Conservation (phyloP, 2,329 filamentous ascomycete genomes). For the Diaporthe nobilis region DNA sequence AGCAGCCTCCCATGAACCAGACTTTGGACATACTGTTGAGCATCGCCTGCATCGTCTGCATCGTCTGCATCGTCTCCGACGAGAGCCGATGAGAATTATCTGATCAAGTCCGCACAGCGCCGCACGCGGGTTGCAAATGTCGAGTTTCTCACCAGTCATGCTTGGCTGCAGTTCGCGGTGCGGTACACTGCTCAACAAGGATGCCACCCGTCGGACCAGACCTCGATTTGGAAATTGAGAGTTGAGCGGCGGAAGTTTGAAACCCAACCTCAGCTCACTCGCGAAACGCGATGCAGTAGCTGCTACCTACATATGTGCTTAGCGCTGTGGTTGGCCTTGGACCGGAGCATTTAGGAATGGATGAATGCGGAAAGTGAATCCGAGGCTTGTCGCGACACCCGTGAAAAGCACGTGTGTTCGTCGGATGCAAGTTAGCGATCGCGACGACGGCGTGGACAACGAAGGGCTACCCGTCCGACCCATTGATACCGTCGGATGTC, state of each 20-base stretch:
- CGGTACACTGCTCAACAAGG: slow-evolving; percentile 17
- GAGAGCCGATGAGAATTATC: neutral
- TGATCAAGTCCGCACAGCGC: neutral
- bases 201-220: slow-evolving; percentile 11
- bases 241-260: slow-evolving; percentile 28
- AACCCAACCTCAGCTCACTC: slow-evolving; percentile 34
- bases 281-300: slow-evolving; percentile 34
- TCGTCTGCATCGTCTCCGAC: neutral
- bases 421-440: slow-evolving; percentile 34
- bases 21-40: neutral
- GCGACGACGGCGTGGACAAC: slow-evolving; percentile 16
- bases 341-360: slow-evolving; percentile 12
- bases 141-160: neutral
- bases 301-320: slow-evolving; percentile 23
- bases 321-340: slow-evolving; percentile 25
- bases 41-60: no score
- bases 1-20: neutral
- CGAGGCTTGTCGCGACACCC: slow-evolving; percentile 13
- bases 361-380: slow-evolving; percentile 33
- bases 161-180: neutral
- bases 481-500: slow-evolving; percentile 30
- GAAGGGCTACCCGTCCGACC: slow-evolving; percentile 22
- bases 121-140: neutral
- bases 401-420: slow-evolving; percentile 29
- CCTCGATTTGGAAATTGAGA: slow-evolving; percentile 33